Conservation (phyloP, 257 asterid species). For the Solanum ossicruentum region DNA sequence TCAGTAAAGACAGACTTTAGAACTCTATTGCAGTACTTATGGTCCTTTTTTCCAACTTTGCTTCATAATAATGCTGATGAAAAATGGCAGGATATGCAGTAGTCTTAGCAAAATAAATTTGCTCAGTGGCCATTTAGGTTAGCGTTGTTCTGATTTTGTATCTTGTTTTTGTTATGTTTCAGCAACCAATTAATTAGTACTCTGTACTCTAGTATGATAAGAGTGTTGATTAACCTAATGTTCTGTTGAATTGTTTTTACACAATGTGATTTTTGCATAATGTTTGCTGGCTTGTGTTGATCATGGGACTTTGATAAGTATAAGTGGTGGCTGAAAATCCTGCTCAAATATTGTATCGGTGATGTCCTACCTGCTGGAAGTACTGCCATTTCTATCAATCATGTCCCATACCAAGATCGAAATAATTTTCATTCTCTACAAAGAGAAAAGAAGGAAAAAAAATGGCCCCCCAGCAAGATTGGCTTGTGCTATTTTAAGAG, state of each 20-base stretch:
- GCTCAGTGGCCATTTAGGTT: not conserved
- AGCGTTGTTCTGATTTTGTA: not conserved
- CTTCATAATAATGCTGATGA: not conserved
- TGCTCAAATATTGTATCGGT: not conserved
- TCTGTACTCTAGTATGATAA: not conserved
- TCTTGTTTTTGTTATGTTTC: not conserved
- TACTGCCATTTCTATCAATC: not conserved
- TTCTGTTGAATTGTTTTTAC: not conserved
- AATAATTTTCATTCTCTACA: not conserved
- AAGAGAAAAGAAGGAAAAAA: not conserved
- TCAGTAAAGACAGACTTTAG: no score
- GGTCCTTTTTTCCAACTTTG: not conserved
- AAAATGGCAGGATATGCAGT: not conserved
- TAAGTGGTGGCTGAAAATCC: not conserved
- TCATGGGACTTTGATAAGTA: not conserved
- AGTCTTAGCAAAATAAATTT: not conserved
- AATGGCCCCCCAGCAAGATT: not conserved
- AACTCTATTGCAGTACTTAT: not conserved
- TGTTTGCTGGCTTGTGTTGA: not conserved
- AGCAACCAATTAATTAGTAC: not conserved
- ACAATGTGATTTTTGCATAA: not conserved
- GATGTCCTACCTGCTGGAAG: not conserved
- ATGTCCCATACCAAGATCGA: not conserved
- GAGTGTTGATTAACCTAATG: not conserved
- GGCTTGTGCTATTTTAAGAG: not conserved